Evolutionary conservation across 1,284 basidiomycete species (phyloP).

Genomic region (Porogramme epimiltina): DNA sequence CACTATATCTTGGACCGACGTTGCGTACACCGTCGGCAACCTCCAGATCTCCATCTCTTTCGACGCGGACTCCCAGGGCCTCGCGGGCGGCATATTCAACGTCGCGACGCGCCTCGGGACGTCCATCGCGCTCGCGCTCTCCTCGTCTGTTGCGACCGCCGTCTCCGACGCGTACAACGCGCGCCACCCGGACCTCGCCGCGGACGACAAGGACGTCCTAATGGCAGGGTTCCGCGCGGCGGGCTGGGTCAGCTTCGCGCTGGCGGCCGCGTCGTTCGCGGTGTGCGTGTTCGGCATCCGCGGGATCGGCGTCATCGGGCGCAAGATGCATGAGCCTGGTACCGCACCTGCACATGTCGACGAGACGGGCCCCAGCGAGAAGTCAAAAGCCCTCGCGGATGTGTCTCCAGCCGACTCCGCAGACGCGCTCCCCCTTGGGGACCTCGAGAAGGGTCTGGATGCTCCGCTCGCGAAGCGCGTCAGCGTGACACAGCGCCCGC

Average conservation of each 20-base stretch:
- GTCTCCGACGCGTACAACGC: constrained; percentile 29
- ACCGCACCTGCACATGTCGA: too few relatives aligned
- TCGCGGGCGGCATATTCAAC: constrained; percentile 40
- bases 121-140: constrained; percentile 36
- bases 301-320: constrained; percentile 31
- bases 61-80: constrained; percentile 37
- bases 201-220: constrained; percentile 31
- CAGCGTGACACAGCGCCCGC: too few relatives aligned
- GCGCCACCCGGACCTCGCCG: constrained; percentile 4
- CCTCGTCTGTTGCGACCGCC: constrained; percentile 33
- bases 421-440: too few relatives aligned
- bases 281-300: constrained; percentile 32
- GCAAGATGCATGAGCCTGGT: neutral
- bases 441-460: too few relatives aligned
- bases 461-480: too few relatives aligned
- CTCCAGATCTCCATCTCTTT: constrained; percentile 35
- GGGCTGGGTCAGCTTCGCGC: constrained; percentile 34
- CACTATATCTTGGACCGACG: constrained; percentile 27
- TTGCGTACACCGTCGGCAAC: constrained; percentile 38
- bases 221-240: constrained; percentile 37
- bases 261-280: constrained; percentile 24
- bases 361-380: too few relatives aligned
- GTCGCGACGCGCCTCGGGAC: constrained; percentile 40
- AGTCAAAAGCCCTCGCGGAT: too few relatives aligned
- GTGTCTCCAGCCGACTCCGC: too few relatives aligned